Evolutionary conservation across 495 filamentous ascomycete genomes (phyloP).

Genomic region (Trichoderma orchidacearum): DNA sequence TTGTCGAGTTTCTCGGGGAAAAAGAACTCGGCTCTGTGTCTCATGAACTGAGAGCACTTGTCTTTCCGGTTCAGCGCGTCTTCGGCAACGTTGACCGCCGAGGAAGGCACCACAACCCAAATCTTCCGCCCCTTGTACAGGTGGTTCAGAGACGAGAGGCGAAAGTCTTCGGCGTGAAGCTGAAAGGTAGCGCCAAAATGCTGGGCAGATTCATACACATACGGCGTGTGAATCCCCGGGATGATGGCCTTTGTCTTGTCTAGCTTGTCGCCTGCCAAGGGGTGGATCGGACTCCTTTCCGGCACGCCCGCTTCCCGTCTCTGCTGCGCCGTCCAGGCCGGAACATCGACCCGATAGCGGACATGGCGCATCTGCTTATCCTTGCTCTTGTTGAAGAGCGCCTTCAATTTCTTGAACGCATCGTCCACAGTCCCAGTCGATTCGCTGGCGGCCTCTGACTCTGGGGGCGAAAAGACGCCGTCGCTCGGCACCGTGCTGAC

Average conservation of each 20-base stretch:
- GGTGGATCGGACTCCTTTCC: slow-evolving; percentile 3
- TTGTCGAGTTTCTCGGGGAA: slow-evolving; percentile 3
- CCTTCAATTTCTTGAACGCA: slow-evolving; percentile 1
- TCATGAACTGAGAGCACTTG: slow-evolving; percentile 7
- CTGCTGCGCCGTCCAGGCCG: slow-evolving; percentile 5
- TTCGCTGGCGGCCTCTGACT: neutral
- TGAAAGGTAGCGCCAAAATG: slow-evolving; percentile 7
- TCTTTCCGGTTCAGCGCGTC: slow-evolving; percentile 8
- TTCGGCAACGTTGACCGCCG: slow-evolving; percentile 26
- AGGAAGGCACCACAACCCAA: slow-evolving; percentile 12
- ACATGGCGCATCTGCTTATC: slow-evolving; percentile 4
- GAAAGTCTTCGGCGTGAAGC: slow-evolving; percentile 6
- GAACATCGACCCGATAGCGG: slow-evolving; percentile 5
- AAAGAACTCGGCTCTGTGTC: slow-evolving; percentile 6
- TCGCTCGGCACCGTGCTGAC: neutral
- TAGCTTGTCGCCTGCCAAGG: slow-evolving; percentile 5
- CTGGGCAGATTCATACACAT: slow-evolving; percentile 7
- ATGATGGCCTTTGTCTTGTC: slow-evolving; percentile 5
- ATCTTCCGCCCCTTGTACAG: slow-evolving; percentile 6
- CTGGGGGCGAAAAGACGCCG: neutral
- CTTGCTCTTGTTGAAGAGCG: slow-evolving; percentile 4
- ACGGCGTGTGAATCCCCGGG: slow-evolving; percentile 7
- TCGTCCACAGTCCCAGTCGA: neutral
- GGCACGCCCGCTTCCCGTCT: slow-evolving; percentile 1
- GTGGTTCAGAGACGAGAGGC: slow-evolving; percentile 6